Percentiles rank a stretch among this genome's conserved stretches.
Evolutionary conservation across 2,329 filamentous ascomycete species (phyloP).

Genomic region (Stagonosporopsis tanaceti): DNA sequence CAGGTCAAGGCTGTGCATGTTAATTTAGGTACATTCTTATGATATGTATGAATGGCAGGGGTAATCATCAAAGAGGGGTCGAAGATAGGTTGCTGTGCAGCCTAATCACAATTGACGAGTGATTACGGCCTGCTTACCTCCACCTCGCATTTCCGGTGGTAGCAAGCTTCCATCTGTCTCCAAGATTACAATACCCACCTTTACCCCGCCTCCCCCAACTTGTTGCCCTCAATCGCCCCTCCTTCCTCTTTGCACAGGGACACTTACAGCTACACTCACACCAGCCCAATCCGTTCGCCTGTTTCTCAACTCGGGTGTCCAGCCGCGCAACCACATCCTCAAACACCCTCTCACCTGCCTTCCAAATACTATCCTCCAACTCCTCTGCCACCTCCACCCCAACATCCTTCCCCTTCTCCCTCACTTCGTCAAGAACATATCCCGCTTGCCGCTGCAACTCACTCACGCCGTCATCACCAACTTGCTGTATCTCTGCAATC

Average conservation of each 20-base stretch:
- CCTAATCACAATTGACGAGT: too few relatives aligned
- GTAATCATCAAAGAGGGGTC: too few relatives aligned
- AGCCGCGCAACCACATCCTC: neutral
- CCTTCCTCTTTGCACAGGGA: neutral
- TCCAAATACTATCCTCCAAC: neutral
- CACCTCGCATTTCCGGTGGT: neutral
- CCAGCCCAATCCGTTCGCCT: neutral
- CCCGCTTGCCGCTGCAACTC: neutral
- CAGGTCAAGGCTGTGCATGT: too few relatives aligned
- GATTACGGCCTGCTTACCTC: too few relatives aligned
- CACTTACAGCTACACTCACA: neutral
- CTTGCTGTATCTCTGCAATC: neutral
- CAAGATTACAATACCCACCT: neutral
- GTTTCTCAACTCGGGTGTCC: neutral
- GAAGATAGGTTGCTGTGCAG: too few relatives aligned
- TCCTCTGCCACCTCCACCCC: neutral
- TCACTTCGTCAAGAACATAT: neutral
- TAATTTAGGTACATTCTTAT: too few relatives aligned
- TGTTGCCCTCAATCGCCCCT: neutral
- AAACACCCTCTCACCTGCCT: neutral
- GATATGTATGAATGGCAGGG: too few relatives aligned
- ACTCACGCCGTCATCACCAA: neutral
- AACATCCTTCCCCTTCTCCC: neutral
- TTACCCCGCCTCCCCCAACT: neutral
- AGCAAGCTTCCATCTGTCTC: neutral